phyloP scores from a whole-genome alignment of 1,139 yeast genomes.

The Scheffersomyces parashehatae region DNA sequence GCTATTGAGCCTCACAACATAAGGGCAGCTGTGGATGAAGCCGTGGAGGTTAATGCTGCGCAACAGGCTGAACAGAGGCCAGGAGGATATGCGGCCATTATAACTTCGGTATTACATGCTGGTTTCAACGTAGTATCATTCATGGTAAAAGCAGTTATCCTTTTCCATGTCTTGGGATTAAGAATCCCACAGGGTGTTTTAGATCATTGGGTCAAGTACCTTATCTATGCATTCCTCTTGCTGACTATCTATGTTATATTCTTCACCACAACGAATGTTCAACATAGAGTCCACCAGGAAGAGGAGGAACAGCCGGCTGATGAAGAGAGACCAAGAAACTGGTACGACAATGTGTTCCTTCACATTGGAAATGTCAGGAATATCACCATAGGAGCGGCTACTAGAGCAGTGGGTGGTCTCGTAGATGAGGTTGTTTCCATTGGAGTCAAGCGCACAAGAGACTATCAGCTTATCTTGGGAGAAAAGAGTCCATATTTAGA shows the following conservation, averaged over 20 bases:
- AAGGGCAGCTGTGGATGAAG: background rate
- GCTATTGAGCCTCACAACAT: background rate
- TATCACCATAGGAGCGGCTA: slow-evolving; percentile 8
- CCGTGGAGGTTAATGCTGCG: background rate
- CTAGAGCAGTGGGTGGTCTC: slow-evolving; percentile 4
- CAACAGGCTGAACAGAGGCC: background rate
- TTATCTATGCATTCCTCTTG: background rate
- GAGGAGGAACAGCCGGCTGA: background rate
- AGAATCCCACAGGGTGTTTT: slow-evolving; percentile 7
- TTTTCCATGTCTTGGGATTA: slow-evolving; percentile 9
- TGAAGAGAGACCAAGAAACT: background rate
- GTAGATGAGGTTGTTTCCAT: slow-evolving; percentile 16
- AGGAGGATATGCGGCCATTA: background rate
- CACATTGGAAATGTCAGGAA: background rate
- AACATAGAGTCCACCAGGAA: slow-evolving; percentile 3
- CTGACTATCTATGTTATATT: slow-evolving; percentile 12
- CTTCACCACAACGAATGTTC: slow-evolving; percentile 14
- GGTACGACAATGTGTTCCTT: background rate
- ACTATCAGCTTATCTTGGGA: slow-evolving; percentile 22
- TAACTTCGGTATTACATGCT: background rate
- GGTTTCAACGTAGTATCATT: background rate
- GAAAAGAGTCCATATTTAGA: slow-evolving; percentile 13
- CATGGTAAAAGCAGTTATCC: slow-evolving; percentile 5
- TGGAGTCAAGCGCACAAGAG: slow-evolving; percentile 23
- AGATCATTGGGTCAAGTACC: slow-evolving; percentile 7